Base-by-base conservation (phyloP, 139 green algal genomes). In the Micromonas pusilla region DNA sequence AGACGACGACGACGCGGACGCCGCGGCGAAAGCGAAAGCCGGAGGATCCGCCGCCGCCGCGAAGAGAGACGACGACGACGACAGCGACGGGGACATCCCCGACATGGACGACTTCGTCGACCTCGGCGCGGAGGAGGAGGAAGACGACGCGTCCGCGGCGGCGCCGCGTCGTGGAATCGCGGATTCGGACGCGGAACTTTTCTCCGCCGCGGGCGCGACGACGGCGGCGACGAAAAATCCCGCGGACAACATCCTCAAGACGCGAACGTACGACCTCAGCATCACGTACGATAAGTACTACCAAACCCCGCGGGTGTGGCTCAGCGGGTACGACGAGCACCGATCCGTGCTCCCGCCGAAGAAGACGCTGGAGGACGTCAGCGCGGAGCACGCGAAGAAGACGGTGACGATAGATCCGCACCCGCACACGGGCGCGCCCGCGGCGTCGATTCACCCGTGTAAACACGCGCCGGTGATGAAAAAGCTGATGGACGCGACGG, bases 241-340 rank as follows among this genome's bases (percentile, higher is more conserved):
- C 70, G 85, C 86, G 16, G 70, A 83, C 72, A 79, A 89, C 76
- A 89, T 89, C 60, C 33, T 89, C 25, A 65, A 52, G 25, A 89
- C 85, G 21, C 63, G 85, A 32, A 89, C 85, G 23, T 89, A 89
- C 63, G 85, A 89, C 64, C 34, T 89, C 21, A 84, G 32, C 66
- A 84, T 89, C 33, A 88, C 85, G 73, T 89, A 87, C 70, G 85
- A 89, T 78, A 89, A 89, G 66, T 89, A 84, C 57, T 89, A 89
- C 34, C 81, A 88, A 39, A 87, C 81, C 16, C 85, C 85, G 23
- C 52, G 85, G 34, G 57, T 89, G 0, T 89, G 85, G 85, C 82
- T 89, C 6, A 82, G 82, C 65, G 85, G 85, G 26, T 89, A 89
- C 71, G 85, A 89, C 32, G 85, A 89, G 78, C 19, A 77, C 21